Conservation (phyloP, 1,284 basidiomycete genomes). For the Ustilago xerochloae region DNA sequence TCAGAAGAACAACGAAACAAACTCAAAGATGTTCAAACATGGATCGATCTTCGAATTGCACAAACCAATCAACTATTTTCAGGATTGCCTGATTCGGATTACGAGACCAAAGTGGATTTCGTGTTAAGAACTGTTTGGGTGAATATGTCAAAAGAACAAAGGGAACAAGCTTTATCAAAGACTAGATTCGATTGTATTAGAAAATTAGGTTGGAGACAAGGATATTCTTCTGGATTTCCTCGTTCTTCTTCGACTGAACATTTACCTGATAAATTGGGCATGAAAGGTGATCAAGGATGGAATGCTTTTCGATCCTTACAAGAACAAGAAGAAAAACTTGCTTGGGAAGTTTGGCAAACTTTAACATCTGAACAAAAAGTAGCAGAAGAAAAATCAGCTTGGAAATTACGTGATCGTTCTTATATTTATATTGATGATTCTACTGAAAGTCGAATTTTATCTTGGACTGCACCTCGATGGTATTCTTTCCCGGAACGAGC, state of each 20-base stretch:
- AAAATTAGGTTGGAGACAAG: constrained; percentile 63
- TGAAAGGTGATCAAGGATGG: constrained; percentile 19
- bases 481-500: constrained; percentile 58
- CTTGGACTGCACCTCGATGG: constrained; percentile 54
- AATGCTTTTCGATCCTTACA: constrained; percentile 41
- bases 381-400: constrained; percentile 57
- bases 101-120: constrained; percentile 23
- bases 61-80: no score
- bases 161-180: constrained; percentile 34
- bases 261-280: constrained; percentile 24
- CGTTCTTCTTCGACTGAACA: constrained; percentile 26
- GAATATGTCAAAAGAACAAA: constrained; percentile 26
- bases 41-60: constrained; percentile 17
- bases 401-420: constrained; percentile 63
- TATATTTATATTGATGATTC: constrained; percentile 63
- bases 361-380: constrained; percentile 40
- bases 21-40: constrained; percentile 22
- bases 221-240: constrained; percentile 64
- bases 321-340: constrained; percentile 38
- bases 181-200: constrained; percentile 52
- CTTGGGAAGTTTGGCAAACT: constrained; percentile 59
- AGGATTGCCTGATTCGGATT: background rate
- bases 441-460: constrained; percentile 49
- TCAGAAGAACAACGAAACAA: no score
- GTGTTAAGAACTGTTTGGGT: constrained; percentile 45